These are phyloP conservation scores for Dactylonectria macrodidyma DNA, from an alignment of 2,329 filamentous ascomycete species.

Conservation along the genomic window DNA sequence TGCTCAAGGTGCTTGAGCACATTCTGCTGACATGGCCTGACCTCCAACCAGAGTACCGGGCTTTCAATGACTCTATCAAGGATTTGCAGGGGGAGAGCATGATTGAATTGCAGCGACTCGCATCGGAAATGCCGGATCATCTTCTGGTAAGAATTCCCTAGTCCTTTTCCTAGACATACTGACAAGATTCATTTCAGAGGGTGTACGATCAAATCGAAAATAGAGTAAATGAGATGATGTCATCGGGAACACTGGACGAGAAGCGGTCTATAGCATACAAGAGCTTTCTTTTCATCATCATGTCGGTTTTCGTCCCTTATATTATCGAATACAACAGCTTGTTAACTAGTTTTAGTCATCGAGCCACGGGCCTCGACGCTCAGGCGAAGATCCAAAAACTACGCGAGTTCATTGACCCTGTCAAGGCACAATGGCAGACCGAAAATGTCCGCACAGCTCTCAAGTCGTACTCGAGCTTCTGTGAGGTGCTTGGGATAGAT, in stretches of 20 bases:
- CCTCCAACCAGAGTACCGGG: slow-evolving; percentile 77
- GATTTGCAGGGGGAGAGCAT: slow-evolving; percentile 89
- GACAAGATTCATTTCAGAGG: slow-evolving; percentile 59
- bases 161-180: slow-evolving; percentile 12
- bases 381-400: slow-evolving; percentile 80
- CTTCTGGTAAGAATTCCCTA: slow-evolving; percentile 72
- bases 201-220: slow-evolving; percentile 91
- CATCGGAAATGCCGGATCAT: slow-evolving; percentile 91
- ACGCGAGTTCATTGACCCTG: slow-evolving; percentile 83
- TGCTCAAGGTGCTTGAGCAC: slow-evolving; percentile 91
- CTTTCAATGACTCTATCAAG: slow-evolving; percentile 90
- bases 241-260: slow-evolving; percentile 81
- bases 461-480: slow-evolving; percentile 85
- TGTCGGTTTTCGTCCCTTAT: slow-evolving; percentile 63
- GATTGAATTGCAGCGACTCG: slow-evolving; percentile 89
- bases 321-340: slow-evolving; percentile 5
- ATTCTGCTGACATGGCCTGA: slow-evolving; percentile 88
- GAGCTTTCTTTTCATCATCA: slow-evolving; percentile 94
- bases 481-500: slow-evolving; percentile 82
- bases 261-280: slow-evolving; percentile 89
- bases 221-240: slow-evolving; percentile 85
- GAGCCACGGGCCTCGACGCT: slow-evolving; percentile 81
- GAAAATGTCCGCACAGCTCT: slow-evolving; percentile 77
- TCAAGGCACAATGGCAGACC: slow-evolving; percentile 85
- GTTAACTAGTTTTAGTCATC: slow-evolving; percentile 71